Evolutionary conservation across 2,329 filamentous ascomycete genomes (phyloP), one percentile per base, ranked within the genome.

Genomic region (Zelopaecilomyces penicillatus): DNA sequence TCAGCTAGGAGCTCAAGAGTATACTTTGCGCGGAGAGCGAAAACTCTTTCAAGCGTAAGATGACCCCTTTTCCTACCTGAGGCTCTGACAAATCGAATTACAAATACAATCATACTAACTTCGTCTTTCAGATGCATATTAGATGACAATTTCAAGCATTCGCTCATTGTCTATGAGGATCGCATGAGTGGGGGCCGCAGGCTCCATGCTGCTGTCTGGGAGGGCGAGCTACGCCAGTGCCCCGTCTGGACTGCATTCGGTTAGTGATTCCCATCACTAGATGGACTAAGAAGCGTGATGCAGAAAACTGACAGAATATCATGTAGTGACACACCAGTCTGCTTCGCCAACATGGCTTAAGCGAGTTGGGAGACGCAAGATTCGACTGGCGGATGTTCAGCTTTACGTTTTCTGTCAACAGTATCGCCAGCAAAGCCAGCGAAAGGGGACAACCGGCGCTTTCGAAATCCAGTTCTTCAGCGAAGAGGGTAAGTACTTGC

Each of bases 191-290:
- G 64, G 7, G 71, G 70, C 2, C 46, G 75, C 3, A 72, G 79
- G 9, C 69, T 83, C 1, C 76, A 80, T 39, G 74, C 76, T 9
- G 67, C 74, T 1, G 70, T 78, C 0, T 72, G 68, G 65, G 70
- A 74, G n/a, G 78, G 76, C 2, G 69, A 73, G 42, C 55, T 80
- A 41, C 66, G 64, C 30, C 65, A 65, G 41, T 79, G 75, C 52
- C 79, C 78, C 1, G 69, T 83, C 6, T 83, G 79, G 79, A 82
- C 78, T 3, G 78, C 78, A 3, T 83, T 83, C 53, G 63, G 78
- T 80, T 63, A 28, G 71, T 50, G n/a, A 11, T 29, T 12, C 35
- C 27, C 11, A 5, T 29, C 26, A 19, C 19, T 19, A 19, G 19
- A 19, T 19, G 19, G 19, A 19, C 7, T 12, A 30, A 5, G 30